Conservation (phyloP, 192 early-diverging fungal species). For the Coemansia sp. region DNA sequence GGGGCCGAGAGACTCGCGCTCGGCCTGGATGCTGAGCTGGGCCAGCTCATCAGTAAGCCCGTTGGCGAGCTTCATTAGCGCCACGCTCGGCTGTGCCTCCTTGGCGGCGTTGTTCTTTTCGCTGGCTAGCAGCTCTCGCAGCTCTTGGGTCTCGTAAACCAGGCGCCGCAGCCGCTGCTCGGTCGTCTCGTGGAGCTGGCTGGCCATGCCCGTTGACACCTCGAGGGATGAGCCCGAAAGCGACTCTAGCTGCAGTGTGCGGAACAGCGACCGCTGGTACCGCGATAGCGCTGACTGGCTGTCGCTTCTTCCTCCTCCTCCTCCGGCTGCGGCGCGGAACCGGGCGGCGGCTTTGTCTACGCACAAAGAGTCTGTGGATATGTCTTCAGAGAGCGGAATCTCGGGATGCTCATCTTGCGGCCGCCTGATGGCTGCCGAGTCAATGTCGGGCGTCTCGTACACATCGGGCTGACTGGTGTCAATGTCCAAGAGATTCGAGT, state of each 20-base stretch:
- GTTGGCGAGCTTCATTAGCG: slow-evolving; percentile 37
- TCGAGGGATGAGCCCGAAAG: slow-evolving; percentile 4
- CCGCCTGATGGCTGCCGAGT: background rate
- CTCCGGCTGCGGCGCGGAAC: slow-evolving; percentile 35
- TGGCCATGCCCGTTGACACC: background rate
- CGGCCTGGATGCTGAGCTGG: slow-evolving; percentile 5
- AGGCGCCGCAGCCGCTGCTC: slow-evolving; percentile 78
- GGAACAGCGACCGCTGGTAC: slow-evolving; percentile 47
- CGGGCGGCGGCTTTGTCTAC: slow-evolving; percentile 18
- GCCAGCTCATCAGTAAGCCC: slow-evolving; percentile 44
- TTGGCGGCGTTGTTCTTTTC: background rate
- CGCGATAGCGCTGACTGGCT: slow-evolving; percentile 22
- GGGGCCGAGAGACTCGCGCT: background rate
- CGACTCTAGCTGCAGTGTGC: slow-evolving; percentile 44
- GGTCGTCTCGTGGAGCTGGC: slow-evolving; percentile 66
- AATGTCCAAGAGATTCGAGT: slow-evolving; percentile 79
- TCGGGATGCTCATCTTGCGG: slow-evolving; percentile 16
- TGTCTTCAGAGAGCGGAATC: slow-evolving; percentile 26
- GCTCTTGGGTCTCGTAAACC: slow-evolving; percentile 82
- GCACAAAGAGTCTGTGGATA: slow-evolving; percentile 8
- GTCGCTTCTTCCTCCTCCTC: no score
- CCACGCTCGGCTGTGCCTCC: slow-evolving; percentile 13
- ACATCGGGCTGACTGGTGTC: slow-evolving; percentile 74
- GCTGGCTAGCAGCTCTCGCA: slow-evolving; percentile 62
- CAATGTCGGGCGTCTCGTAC: slow-evolving; percentile 77